A percentile compares a stretch with the other conserved stretches of the same genome.
These are phyloP conservation scores for Termitomyces sp. DNA, from an alignment of 768 basidiomycete species.

Conservation along the genomic window DNA sequence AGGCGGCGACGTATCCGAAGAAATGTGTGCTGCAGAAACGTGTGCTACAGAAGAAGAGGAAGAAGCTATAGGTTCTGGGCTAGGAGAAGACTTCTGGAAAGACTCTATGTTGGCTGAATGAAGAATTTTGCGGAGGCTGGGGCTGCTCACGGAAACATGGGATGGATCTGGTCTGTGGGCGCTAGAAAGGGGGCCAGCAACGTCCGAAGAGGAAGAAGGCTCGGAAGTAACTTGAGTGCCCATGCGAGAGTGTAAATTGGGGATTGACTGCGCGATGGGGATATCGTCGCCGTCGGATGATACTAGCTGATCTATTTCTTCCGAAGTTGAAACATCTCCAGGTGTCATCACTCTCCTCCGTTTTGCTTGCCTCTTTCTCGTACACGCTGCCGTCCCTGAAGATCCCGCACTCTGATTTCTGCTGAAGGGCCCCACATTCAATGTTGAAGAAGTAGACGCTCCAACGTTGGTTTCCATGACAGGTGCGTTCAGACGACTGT, in stretches of 20 bases:
- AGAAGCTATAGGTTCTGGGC: background rate
- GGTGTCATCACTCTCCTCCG: background rate
- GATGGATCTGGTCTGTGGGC: background rate
- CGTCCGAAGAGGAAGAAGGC: background rate
- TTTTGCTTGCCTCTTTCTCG: background rate
- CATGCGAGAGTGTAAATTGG: background rate
- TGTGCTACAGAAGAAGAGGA: slow-evolving; percentile 4
- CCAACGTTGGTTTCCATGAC: slow-evolving; percentile 6
- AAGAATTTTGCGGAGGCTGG: slow-evolving; percentile 21
- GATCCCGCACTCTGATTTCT: background rate
- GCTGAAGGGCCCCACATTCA: background rate
- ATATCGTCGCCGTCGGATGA: slow-evolving; percentile 6
- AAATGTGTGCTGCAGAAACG: slow-evolving; percentile 6
- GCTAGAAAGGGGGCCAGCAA: background rate
- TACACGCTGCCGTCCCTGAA: background rate
- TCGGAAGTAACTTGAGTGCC: background rate
- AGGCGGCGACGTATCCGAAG: slow-evolving; percentile 10
- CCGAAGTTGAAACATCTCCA: background rate
- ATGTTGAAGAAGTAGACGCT: slow-evolving; percentile 5
- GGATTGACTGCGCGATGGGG: background rate
- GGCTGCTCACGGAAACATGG: slow-evolving; percentile 16
- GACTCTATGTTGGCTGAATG: slow-evolving; percentile 12
- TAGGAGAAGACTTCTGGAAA: slow-evolving; percentile 2
- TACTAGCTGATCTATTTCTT: slow-evolving; percentile 12
- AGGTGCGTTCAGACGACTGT: background rate